A percentile compares a stretch with the other conserved stretches of the same genome.
These are phyloP conservation scores for Thraustotheca clavata DNA, from an alignment of 352 stramenopile species.

Conservation along the genomic window DNA sequence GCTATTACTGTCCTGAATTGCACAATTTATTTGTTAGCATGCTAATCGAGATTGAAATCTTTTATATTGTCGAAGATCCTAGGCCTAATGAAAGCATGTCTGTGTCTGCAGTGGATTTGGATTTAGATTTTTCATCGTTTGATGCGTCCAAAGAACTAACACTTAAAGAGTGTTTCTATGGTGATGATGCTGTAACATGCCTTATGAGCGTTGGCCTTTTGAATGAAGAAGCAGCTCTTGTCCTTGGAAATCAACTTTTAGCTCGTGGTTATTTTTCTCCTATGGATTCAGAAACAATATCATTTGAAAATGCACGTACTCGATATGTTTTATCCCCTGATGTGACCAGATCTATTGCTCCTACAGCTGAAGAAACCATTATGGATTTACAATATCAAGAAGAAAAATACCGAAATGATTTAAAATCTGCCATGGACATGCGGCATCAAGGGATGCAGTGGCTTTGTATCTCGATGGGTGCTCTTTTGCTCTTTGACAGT, in stretches of 20 bases:
- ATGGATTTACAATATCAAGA: constrained; percentile 18
- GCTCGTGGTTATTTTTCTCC: constrained; percentile 18
- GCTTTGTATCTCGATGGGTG: constrained; percentile 8
- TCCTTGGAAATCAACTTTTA: constrained; percentile 19
- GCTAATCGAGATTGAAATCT: constrained; percentile 19
- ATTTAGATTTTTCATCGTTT: constrained; percentile 1
- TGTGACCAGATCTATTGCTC: constrained; percentile 12
- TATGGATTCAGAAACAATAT: constrained; percentile 15
- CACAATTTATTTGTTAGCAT: constrained; percentile 22
- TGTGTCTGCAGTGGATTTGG: constrained; percentile 15
- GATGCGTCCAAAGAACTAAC: constrained; percentile 18
- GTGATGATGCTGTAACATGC: constrained; percentile 14
- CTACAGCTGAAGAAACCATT: constrained; percentile 18
- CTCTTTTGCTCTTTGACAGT: constrained; percentile 16
- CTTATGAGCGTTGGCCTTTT: constrained; percentile 17
- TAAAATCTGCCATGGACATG: constrained; percentile 1
- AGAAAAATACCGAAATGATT: constrained; percentile 13
- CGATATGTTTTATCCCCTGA: constrained; percentile 13
- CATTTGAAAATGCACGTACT: constrained; percentile 16
- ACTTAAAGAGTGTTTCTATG: constrained; percentile 21
- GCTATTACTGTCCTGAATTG: constrained; percentile 22
- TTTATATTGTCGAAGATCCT: constrained; percentile 18
- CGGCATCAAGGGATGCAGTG: constrained; percentile 14
- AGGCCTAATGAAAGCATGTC: constrained; percentile 14
- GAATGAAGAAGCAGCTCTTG: constrained; percentile 16